Conservation (phyloP, 2,329 filamentous ascomycete genomes). For the Pyrenochaeta sp. region DNA sequence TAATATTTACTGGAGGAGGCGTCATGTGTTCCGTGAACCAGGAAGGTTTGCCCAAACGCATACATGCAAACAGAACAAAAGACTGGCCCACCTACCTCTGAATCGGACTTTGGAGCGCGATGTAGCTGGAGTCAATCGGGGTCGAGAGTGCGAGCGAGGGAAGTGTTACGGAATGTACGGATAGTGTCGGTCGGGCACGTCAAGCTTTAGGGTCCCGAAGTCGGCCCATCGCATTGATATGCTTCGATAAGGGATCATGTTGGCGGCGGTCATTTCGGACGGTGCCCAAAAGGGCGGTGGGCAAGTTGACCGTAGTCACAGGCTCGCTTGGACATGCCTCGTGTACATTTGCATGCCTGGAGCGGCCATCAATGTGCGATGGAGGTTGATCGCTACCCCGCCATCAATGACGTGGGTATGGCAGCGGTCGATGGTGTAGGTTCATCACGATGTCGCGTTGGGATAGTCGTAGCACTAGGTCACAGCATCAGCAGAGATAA, state of each 20-base stretch:
- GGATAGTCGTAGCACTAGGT: constrained; percentile 12
- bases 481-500: constrained; percentile 12
- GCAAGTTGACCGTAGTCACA: constrained; percentile 18
- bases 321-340: constrained; percentile 17
- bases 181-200: constrained; percentile 17
- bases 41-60: constrained; percentile 21
- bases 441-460: constrained; percentile 28
- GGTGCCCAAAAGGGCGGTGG: constrained; percentile 20
- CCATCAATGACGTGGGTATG: constrained; percentile 26
- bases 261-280: constrained; percentile 17
- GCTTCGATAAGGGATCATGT: constrained; percentile 40
- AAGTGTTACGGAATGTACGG: constrained; percentile 17
- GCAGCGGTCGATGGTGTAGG: constrained; percentile 13
- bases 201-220: constrained; percentile 31
- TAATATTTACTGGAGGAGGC: constrained; percentile 35
- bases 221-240: constrained; percentile 41
- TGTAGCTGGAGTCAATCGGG: constrained; percentile 8
- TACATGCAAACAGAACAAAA: not conserved
- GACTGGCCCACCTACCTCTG: constrained; percentile 5
- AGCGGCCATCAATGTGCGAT: constrained; percentile 5
- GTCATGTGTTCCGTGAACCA: constrained; percentile 25
- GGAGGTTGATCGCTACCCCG: constrained; percentile 24
- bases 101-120: constrained; percentile 8
- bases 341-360: constrained; percentile 1
- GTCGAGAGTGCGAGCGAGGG: constrained; percentile 8